Evolutionary conservation across 1,284 basidiomycete species (phyloP).

Genomic region (Neolentinus lepideus): DNA sequence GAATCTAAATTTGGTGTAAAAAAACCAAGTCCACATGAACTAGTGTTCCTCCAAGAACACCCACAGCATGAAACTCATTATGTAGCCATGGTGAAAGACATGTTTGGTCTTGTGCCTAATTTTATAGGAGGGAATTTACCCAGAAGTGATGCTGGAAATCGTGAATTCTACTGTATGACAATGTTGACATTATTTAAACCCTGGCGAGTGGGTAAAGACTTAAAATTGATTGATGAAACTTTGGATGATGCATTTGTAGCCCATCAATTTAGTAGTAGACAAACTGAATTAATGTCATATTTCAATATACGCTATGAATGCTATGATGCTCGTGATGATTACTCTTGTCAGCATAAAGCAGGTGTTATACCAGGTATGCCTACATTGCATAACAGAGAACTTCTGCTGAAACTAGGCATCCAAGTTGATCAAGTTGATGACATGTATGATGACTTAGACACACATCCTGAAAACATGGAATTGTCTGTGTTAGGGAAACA

Average conservation of each 20-base stretch:
- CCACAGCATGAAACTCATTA: slow-evolving; percentile 9
- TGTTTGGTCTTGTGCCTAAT: slow-evolving; percentile 6
- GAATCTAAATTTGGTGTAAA: too few species aligned
- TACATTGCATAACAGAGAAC: neutral
- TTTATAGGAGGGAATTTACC: slow-evolving; percentile 14
- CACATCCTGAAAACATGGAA: slow-evolving; percentile 4
- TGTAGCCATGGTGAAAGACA: slow-evolving; percentile 4
- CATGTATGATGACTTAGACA: neutral
- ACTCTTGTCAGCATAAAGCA: neutral
- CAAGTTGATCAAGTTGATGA: neutral
- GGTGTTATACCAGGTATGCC: neutral
- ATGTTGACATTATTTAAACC: slow-evolving; percentile 11
- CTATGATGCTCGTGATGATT: slow-evolving; percentile 12
- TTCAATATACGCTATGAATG: slow-evolving; percentile 18
- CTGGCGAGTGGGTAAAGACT: slow-evolving; percentile 8
- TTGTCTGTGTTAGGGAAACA: neutral
- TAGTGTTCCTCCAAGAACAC: slow-evolving; percentile 8
- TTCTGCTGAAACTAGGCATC: neutral
- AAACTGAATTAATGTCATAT: slow-evolving; percentile 11
- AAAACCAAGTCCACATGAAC: neutral
- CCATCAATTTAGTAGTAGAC: slow-evolving; percentile 8
- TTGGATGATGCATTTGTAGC: slow-evolving; percentile 11
- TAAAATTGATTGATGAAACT: slow-evolving; percentile 5
- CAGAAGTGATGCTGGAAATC: slow-evolving; percentile 12
- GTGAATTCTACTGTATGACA: slow-evolving; percentile 14